Evolutionary conservation across 1,284 basidiomycete genomes (phyloP), one percentile per base, ranked within the genome.

Genomic region (Moesziomyces antarcticus): DNA sequence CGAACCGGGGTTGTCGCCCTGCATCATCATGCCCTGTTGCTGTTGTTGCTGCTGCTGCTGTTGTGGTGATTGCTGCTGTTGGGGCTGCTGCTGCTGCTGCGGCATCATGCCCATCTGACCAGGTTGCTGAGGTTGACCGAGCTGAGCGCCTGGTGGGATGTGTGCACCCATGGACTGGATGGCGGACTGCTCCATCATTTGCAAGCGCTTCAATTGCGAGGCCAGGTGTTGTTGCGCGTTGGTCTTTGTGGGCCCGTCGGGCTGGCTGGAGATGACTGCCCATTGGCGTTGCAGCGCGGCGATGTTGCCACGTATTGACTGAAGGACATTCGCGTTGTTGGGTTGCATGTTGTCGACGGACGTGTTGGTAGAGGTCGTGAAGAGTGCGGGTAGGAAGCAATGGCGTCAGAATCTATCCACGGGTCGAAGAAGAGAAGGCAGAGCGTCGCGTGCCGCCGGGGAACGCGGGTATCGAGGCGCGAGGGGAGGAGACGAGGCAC

Each of bases 221-320:
- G 78, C 75, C 13, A 82, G 59, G 25, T 75, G 74, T 43, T 77
- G 73, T 46, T 77, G 73, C 9, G 75, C 73, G 13, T 66, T 71
- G 24, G 67, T 70, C 59, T 81, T 82, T 35, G 67, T 74, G 0
- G 73, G 76, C 1, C 76, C 65, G 50, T 82, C 79, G 0, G 74
- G 79, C 56, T 80, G 77, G 7, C 63, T 54, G 8, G 61, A 69
- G n/a, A 80, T 65, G 41, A 74, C 62, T 11, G 73, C 64, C 79
- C 79, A 82, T 49, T 82, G 81, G 13, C 77, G 70, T 45, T 82
- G 80, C 3, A 82, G 60, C 35, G 72, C 65, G 13, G 54, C 51
- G 25, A 81, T 80, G 50, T 77, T 77, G 59, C 35, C 56, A n/a
- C 72, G 67, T 63, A 75, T 75, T 55, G 72, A 75, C 60, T 75